Evolutionary conservation across 2,329 filamentous ascomycete species (phyloP), one percentile per base, ranked within the genome.

Genomic region (Pseudocercospora eumusae): DNA sequence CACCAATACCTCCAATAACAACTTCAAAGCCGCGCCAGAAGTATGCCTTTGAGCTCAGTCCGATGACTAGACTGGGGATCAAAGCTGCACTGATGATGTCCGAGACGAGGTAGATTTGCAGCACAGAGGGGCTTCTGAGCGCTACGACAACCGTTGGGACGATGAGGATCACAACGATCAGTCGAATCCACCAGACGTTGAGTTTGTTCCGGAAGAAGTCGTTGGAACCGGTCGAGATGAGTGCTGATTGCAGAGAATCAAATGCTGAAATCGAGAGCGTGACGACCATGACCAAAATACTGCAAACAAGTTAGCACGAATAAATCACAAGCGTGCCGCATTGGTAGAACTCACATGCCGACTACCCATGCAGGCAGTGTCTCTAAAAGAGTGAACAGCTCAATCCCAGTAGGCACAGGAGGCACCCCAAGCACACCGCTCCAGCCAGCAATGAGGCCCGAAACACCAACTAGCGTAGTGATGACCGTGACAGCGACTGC

Each of bases 1-100:
- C 91, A 9, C 91, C 91, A 0, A 93, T 80, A 0, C 90, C 89
- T 59, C 90, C 91, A 28, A 89, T 83, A 15, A 95, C 85, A 27
- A 93, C 89, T 75, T 95, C 91, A 70, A 91, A 90, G 15, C 91
- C 91, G 47, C 87, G 85, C 87, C 90, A 91, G 81, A 85, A 92
- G 77, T 89, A 90, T 52, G 75, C 77, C 49, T 77, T 78, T 55
- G 90, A 84, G 33, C 79, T 83, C 7, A 95, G 79, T 0, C 91
- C 91, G n/a, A 95, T 76, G 54, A 91, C 79, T 5, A 95, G 79
- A 10, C 90, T 87, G 0, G 91, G 91, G 57, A 95, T 88, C 53
- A 87, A 86, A 15, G 89, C 85, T 1, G 91, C 88, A 15, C 89
- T 91, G 62, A 95, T 84, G 7, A 95, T 83, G 73, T 93, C 90